Conservation (phyloP, 2,329 filamentous ascomycete species). For the Aspergillus proliferans region DNA sequence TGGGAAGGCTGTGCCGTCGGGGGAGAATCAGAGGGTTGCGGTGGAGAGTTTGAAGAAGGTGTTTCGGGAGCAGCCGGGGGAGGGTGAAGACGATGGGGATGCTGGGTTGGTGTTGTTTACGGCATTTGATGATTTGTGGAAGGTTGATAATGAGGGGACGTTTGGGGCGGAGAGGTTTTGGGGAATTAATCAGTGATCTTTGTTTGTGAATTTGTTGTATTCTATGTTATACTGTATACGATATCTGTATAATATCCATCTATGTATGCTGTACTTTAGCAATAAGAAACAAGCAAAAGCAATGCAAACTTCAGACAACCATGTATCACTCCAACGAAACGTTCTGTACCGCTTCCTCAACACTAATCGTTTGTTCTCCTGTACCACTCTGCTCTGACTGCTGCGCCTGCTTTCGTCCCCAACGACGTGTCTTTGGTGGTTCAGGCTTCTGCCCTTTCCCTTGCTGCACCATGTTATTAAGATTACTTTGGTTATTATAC, state of each 20-base stretch:
- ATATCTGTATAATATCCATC: background rate
- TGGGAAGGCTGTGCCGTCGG: constrained; percentile 60
- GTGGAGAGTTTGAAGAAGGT: constrained; percentile 57
- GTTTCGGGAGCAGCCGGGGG: constrained; percentile 40
- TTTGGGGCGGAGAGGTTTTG: constrained; percentile 71
- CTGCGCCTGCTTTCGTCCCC: constrained; percentile 24
- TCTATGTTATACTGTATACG: background rate
- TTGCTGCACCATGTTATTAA: background rate
- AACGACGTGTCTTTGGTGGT: constrained; percentile 38
- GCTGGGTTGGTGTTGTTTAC: constrained; percentile 63
- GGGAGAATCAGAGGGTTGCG: constrained; percentile 60
- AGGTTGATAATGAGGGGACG: constrained; percentile 55
- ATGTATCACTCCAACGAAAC: constrained; percentile 18
- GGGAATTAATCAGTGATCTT: constrained; percentile 49
- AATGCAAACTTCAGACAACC: background rate
- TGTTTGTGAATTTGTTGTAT: background rate
- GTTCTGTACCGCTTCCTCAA: constrained; percentile 31
- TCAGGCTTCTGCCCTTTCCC: constrained; percentile 29
- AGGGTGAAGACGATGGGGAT: constrained; percentile 12
- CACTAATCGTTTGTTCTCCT: constrained; percentile 16
- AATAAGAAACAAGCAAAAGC: background rate
- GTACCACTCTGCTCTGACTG: background rate
- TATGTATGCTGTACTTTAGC: background rate
- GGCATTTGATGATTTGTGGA: constrained; percentile 76
- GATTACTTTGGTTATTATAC: background rate